A percentile compares a stretch with the other conserved stretches of the same genome.
Evolutionary conservation across 805 yeast species (phyloP).

Genomic region (Blastobotrys mokoenaii): DNA sequence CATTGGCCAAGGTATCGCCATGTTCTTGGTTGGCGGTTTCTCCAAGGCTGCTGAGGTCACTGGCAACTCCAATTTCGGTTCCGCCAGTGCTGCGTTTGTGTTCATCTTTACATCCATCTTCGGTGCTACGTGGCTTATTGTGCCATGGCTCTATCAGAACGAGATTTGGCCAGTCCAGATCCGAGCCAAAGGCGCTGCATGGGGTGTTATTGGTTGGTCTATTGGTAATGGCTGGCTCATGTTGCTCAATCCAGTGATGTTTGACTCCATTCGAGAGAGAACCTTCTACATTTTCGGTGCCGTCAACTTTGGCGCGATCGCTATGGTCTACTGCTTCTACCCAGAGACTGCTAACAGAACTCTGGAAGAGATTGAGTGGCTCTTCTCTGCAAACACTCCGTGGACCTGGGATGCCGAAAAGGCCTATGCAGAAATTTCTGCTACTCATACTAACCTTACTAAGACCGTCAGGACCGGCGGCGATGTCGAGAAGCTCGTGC

Average conservation of each 20-base stretch:
- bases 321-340: slow-evolving; percentile 40
- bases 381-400: slow-evolving; percentile 25
- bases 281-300: slow-evolving; percentile 28
- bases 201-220: slow-evolving; percentile 24
- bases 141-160: slow-evolving; percentile 25
- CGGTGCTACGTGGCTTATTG: slow-evolving; percentile 25
- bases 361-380: slow-evolving; percentile 48
- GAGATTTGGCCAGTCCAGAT: slow-evolving; percentile 24
- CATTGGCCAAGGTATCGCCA: slow-evolving; percentile 28
- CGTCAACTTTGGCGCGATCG: slow-evolving; percentile 20
- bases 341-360: slow-evolving; percentile 55
- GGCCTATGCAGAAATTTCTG: slow-evolving; percentile 7
- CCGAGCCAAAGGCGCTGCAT: slow-evolving; percentile 21
- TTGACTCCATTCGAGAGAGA: slow-evolving; percentile 24
- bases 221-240: slow-evolving; percentile 32
- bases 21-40: slow-evolving; percentile 36
- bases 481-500: slow-evolving; percentile 1
- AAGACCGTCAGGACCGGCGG: slow-evolving; percentile 1
- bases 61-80: slow-evolving; percentile 26
- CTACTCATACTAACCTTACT: slow-evolving; percentile 6
- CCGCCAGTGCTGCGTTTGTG: slow-evolving; percentile 29
- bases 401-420: slow-evolving; percentile 14
- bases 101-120: slow-evolving; percentile 31
- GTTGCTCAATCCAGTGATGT: slow-evolving; percentile 28
- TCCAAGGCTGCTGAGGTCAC: slow-evolving; percentile 23